Base-by-base conservation (phyloP, 2,329 filamentous ascomycete species). In the Beauveria caledonica region DNA sequence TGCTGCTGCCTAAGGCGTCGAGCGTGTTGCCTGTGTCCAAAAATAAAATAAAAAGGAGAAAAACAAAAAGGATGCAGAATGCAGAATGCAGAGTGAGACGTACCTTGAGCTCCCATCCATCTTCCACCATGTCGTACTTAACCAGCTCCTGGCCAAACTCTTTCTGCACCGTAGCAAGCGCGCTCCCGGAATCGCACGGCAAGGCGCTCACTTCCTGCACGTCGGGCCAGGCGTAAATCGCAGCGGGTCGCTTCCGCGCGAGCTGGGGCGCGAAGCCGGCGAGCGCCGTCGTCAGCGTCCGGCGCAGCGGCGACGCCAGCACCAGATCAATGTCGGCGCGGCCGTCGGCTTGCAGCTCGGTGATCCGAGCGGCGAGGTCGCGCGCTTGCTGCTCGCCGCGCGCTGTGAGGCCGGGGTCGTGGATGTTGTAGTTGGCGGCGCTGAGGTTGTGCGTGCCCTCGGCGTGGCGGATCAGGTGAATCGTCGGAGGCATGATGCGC, bases 391-490 rank as follows among this genome's bases (percentile, higher is more conserved):
- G 68, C 69, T 86, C 78, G 64, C 90, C 90, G 15, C 84, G 77
- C 0, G 81, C 76, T 1, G 90, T 94, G 52, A 94, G 80, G 10
- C 80, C 74, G 1, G 90, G 89, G 68, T 94, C 90, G 13, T 71
- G 84, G 48, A 93, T 66, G 64, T 67, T 76, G 68, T 90, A 80
- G 71, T 93, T 94, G 78, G 94, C 84, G 23, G 74, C 66, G 64
- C 67, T 77, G 68, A 91, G 80, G 71, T 94, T 94, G 78, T 94
- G 90, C 68, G 81, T 83, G 71, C 88, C 89, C 74, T 88, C 76
- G 11, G 84, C 86, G 69, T 88, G 86, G 70, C 86, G 84, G 63
- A 88, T 80, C 62, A 85, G 75, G 70, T 86, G 80, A 63, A 87
- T 72, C 44, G 75, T 79, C 45, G 75, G 73, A 2, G 75, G 68